Conservation (phyloP, 192 early-diverging fungal genomes). For the Entomortierella parvispora region DNA sequence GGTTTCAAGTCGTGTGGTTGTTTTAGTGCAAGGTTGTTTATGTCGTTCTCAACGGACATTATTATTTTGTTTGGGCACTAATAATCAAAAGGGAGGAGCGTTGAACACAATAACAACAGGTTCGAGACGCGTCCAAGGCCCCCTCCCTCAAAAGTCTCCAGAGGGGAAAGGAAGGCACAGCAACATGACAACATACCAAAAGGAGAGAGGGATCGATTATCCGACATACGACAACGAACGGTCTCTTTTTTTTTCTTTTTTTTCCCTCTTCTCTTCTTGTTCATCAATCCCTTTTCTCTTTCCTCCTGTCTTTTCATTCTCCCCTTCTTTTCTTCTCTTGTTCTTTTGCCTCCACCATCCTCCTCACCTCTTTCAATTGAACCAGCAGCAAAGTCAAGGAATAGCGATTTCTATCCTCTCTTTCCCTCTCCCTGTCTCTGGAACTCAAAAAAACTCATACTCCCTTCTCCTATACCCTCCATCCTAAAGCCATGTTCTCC, state of each 20-base stretch:
- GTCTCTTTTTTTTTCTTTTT: constrained; percentile 4
- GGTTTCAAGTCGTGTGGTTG: too few species aligned
- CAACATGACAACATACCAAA: neutral
- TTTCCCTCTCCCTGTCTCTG: neutral
- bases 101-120: too few species aligned
- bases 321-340: neutral
- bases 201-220: neutral
- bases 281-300: neutral
- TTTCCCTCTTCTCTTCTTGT: neutral
- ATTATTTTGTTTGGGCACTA: too few species aligned
- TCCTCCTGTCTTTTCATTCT: neutral
- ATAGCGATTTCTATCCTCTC: constrained; percentile 7
- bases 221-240: constrained; percentile 1
- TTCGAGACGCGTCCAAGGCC: too few species aligned
- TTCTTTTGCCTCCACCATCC: neutral
- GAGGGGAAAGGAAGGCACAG: too few species aligned
- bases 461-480: neutral
- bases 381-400: too few species aligned
- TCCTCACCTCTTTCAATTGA: neutral
- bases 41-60: too few species aligned
- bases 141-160: too few species aligned
- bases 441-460: neutral
- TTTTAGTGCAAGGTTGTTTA: too few species aligned
- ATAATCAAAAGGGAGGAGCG: too few species aligned
- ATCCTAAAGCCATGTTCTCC: constrained; percentile 14